Evolutionary conservation across 2,329 filamentous ascomycete species (phyloP), one percentile per base, ranked within the genome.

Genomic region (Ophiostoma sp.): DNA sequence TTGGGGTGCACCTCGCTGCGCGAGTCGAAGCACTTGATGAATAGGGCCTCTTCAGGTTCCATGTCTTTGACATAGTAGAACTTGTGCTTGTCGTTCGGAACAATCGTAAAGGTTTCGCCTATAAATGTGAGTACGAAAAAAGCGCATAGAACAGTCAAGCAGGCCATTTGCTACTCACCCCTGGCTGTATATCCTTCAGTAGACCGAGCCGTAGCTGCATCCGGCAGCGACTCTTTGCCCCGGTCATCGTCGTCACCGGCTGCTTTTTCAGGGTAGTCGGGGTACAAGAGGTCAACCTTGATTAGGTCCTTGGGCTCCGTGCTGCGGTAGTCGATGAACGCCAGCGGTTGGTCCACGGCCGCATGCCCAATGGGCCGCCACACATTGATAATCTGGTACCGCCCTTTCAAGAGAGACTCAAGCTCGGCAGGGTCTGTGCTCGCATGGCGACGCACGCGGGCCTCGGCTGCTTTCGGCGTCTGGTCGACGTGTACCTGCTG

Each of bases 401-500:
- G 81, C 7, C 82, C 81, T 68, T 81, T 80, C 2, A 89, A 72
- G 9, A 89, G 77, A 67, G 81, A 79, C 41, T 87, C 84, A 0
- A 82, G 84, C 72, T 88, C 85, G 1, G 81, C 80, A 0, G 72
- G 75, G 0, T 83, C 76, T 0, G 11, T 38, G 40, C 60, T 14
- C 14, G 89, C 72, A 72, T 91, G 89, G 0, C 87, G 80, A 1
- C 85, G 80, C 14, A 90, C 87, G 12, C 89, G 83, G 1, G 77
- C 81, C 69, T 82, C 85, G 0, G 87, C 87, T 0, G 89, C 88
- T 0, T 74, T 76, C 0, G 87, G 84, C 0, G 89, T 90, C 77
- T 91, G 89, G 74, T 92, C 89, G 14, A 91, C 87, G 71, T 91
- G 89, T 0, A 91, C 87, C 72, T 86, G 84, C 75, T 89, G 85